Base-by-base conservation (phyloP, 179 eudicot species). In the Drosera spatulata region DNA sequence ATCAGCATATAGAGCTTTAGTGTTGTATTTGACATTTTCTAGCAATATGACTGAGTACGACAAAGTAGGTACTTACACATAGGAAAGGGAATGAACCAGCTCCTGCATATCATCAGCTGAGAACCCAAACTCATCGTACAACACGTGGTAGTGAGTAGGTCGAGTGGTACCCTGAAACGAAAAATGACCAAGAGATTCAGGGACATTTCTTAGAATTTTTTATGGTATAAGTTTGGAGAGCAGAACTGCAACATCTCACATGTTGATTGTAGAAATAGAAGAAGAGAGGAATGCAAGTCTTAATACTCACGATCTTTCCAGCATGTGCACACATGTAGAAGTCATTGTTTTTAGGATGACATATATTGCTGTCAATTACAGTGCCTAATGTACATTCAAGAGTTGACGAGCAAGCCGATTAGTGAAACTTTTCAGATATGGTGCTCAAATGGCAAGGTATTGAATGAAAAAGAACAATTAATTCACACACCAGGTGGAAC, bases 321-420 rank as follows among this genome's bases (percentile, higher is more conserved):
- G 85, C 84, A 63, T 82, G 88, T 3, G 93, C 83, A 44, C 93
- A 85, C 66, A 85, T 12, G 71, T 85, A 82, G 46, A 85, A 85
- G 55, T 82, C 88, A 56, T 85, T 58, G 79, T 79, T 73, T 12
- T 70, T 61, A 10, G 93, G 88, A 63, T 85, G 93, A 58, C 88
- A 85, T 3, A 85, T 68, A 66, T 69, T 82, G 53, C 61, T 82
- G 58, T 82, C 93, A 3, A 85, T 75, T 4, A 85, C 69, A 6
- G 88, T 85, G 41, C 88, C 93, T 82, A n/a, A n/a, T n/a, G n/a
- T n/a, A n/a, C n/a, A n/a, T n/a, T n/a, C n/a, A n/a, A n/a, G n/a
- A n/a, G n/a, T n/a, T n/a, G n/a, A n/a, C n/a, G n/a, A n/a, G n/a
- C n/a, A n/a, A n/a, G n/a, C n/a, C n/a, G n/a, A n/a, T n/a, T n/a